Percentiles rank a stretch among this genome's conserved stretches.
Evolutionary conservation across 805 yeast genomes (phyloP).

Genomic region (Ogataea sp.): DNA sequence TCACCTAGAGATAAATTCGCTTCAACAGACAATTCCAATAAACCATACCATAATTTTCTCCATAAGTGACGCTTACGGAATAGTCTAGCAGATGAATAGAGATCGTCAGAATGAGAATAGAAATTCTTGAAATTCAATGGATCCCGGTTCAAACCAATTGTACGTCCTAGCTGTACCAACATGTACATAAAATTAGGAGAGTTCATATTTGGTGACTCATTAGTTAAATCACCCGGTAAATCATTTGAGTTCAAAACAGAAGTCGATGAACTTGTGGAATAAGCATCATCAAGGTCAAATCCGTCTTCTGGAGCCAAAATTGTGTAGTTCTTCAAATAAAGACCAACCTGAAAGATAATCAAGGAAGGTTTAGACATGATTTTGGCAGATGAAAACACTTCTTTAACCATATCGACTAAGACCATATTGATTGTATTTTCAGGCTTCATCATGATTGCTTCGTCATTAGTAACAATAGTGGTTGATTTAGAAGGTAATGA

Average conservation of each 20-base stretch:
- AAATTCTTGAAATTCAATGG: slow-evolving; percentile 32
- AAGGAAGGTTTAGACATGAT: slow-evolving; percentile 36
- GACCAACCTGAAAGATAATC: slow-evolving; percentile 50
- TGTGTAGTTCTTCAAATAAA: slow-evolving; percentile 47
- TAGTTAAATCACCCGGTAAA: slow-evolving; percentile 26
- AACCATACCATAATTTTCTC: slow-evolving; percentile 32
- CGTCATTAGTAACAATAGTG: slow-evolving; percentile 20
- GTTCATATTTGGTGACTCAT: slow-evolving; percentile 27
- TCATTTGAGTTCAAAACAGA: slow-evolving; percentile 21
- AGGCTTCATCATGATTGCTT: slow-evolving; percentile 26
- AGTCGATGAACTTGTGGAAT: slow-evolving; percentile 13
- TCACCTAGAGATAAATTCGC: slow-evolving; percentile 29
- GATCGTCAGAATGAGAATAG: slow-evolving; percentile 20
- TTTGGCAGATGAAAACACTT: slow-evolving; percentile 33
- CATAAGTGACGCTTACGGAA: slow-evolving; percentile 30
- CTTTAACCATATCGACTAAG: slow-evolving; percentile 36
- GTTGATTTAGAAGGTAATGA: slow-evolving; percentile 37
- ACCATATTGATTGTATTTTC: slow-evolving; percentile 34
- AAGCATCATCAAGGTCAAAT: slow-evolving; percentile 32
- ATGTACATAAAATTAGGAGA: slow-evolving; percentile 25
- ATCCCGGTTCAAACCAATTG: slow-evolving; percentile 41
- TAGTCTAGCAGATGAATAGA: slow-evolving; percentile 20
- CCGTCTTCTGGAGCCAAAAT: slow-evolving; percentile 53
- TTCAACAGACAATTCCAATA: slow-evolving; percentile 25
- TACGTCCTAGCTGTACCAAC: slow-evolving; percentile 35